Percentiles rank a stretch among this genome's conserved stretches.
These are phyloP conservation scores for Fusarium redolens DNA, from an alignment of 2,329 filamentous ascomycete genomes.

Conservation along the genomic window DNA sequence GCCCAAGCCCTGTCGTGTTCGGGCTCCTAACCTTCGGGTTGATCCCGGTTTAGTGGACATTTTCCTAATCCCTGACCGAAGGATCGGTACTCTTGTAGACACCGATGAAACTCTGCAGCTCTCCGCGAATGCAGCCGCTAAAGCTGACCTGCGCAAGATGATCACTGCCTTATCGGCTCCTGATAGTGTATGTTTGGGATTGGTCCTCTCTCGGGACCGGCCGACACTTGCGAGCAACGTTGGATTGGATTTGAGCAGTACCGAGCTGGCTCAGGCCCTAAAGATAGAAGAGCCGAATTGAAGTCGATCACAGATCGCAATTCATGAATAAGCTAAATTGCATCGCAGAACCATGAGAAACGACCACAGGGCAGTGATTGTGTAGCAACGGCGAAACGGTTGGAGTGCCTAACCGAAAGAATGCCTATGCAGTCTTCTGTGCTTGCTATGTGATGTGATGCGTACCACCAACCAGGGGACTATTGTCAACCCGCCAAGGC, in stretches of 20 bases:
- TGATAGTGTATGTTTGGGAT: conserved; percentile 23
- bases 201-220: conserved; percentile 39
- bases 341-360: neutral
- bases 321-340: neutral
- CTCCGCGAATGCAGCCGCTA: conserved; percentile 29
- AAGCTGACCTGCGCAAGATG: conserved; percentile 31
- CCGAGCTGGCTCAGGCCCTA: conserved; percentile 17
- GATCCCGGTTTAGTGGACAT: conserved; percentile 25
- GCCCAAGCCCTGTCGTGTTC: conserved; percentile 16
- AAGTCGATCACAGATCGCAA: neutral
- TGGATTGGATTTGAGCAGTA: conserved; percentile 36
- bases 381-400: neutral
- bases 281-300: conserved; percentile 21
- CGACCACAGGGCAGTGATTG: neutral
- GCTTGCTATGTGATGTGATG: conserved; percentile 13
- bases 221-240: conserved; percentile 36
- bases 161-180: conserved; percentile 41
- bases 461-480: conserved; percentile 12
- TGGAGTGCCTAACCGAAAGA: neutral
- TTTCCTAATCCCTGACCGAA: conserved; percentile 38
- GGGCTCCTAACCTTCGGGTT: conserved; percentile 18
- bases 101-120: conserved; percentile 42
- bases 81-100: conserved; percentile 38
- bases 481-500: conserved; percentile 13
- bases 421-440: conserved; percentile 1